A percentile compares a stretch with the other conserved stretches of the same genome.
Evolutionary conservation across 768 basidiomycete genomes (phyloP).

Genomic region (Hericium alpestre): DNA sequence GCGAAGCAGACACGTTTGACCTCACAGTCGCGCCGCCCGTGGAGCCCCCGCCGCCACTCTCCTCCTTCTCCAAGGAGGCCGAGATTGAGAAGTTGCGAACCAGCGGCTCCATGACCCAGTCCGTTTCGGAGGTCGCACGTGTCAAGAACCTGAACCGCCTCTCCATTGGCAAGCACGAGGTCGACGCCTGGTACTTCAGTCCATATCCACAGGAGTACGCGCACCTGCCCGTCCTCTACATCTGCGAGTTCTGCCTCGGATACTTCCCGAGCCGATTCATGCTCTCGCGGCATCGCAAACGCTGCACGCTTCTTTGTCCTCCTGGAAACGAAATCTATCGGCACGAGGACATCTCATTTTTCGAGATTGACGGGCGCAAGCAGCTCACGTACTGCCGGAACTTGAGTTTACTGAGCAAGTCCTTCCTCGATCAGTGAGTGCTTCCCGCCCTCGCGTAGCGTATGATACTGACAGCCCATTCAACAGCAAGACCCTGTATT

Average conservation of each 20-base stretch:
- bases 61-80: conserved; percentile 88
- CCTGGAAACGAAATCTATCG: conserved; percentile 99
- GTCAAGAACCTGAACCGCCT: conserved; percentile 97
- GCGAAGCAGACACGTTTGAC: conserved; percentile 47
- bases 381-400: conserved; percentile 96
- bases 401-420: conserved; percentile 91
- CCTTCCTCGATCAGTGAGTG: conserved; percentile 93
- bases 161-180: conserved; percentile 92
- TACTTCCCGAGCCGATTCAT: conserved; percentile 88
- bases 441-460: conserved; percentile 1
- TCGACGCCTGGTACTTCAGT: conserved; percentile 99
- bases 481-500: conserved; percentile 90
- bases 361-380: conserved; percentile 94
- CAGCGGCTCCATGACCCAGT: conserved; percentile 98
- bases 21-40: conserved; percentile 41
- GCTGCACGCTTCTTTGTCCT: conserved; percentile 87
- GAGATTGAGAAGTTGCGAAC: conserved; percentile 98
- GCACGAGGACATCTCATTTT: conserved; percentile 93
- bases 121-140: conserved; percentile 92
- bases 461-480: background rate
- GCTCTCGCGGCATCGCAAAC: conserved; percentile 81
- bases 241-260: conserved; percentile 96
- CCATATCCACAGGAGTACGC: conserved; percentile 99
- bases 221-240: conserved; percentile 86
- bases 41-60: conserved; percentile 39